Evolutionary conservation across 1,284 basidiomycete genomes (phyloP).

Genomic region (Bjerkandera adusta): DNA sequence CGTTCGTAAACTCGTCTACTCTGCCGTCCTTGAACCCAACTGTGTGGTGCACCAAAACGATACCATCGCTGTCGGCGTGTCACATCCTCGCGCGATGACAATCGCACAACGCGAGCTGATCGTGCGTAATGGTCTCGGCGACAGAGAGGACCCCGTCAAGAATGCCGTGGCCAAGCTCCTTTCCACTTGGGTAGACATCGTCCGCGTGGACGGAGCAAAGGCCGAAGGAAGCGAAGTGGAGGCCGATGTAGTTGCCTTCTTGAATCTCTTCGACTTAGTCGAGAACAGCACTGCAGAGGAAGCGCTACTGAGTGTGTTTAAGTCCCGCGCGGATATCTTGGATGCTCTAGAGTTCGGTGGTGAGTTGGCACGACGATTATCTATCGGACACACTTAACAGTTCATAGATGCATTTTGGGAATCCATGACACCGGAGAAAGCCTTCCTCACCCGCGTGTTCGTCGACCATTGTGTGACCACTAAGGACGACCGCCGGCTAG

Average conservation of each 20-base stretch:
- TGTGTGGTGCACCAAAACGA: slow-evolving; percentile 14
- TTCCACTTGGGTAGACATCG: slow-evolving; percentile 73
- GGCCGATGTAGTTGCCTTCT: slow-evolving; percentile 48
- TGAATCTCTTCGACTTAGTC: slow-evolving; percentile 63
- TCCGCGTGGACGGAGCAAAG: slow-evolving; percentile 32
- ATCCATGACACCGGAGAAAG: slow-evolving; percentile 75
- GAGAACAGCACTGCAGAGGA: slow-evolving; percentile 64
- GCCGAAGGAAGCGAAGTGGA: slow-evolving; percentile 40
- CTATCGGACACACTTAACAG: not conserved
- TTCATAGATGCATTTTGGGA: slow-evolving; percentile 74
- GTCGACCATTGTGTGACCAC: slow-evolving; percentile 73
- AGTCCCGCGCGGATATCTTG: slow-evolving; percentile 55
- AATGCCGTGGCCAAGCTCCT: slow-evolving; percentile 79
- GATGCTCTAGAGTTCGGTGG: slow-evolving; percentile 74
- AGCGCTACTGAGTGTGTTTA: slow-evolving; percentile 64
- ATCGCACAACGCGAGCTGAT: slow-evolving; percentile 79
- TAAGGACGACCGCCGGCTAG: slow-evolving; percentile 69
- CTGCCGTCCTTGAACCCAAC: slow-evolving; percentile 52
- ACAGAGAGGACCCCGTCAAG: slow-evolving; percentile 83
- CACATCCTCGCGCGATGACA: slow-evolving; percentile 67
- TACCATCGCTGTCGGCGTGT: slow-evolving; percentile 43
- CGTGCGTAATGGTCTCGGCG: slow-evolving; percentile 82
- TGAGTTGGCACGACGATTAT: slow-evolving; percentile 31
- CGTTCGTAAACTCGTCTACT: slow-evolving; percentile 82
- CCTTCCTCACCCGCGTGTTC: slow-evolving; percentile 84